These are phyloP conservation scores for Liquidambar formosana DNA, from an alignment of 164 flowering plant species.

Conservation along the genomic window DNA sequence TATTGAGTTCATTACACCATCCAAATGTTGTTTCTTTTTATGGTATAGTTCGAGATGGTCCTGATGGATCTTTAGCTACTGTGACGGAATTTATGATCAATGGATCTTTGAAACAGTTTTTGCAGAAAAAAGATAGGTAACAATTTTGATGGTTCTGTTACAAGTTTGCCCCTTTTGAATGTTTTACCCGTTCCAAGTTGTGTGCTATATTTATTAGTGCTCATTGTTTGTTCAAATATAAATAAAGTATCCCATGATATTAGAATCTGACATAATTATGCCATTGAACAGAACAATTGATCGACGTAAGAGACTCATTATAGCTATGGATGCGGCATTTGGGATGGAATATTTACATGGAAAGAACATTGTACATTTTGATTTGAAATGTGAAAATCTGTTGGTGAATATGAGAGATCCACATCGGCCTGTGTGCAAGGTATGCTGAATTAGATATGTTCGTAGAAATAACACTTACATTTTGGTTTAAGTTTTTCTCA, in stretches of 20 bases:
- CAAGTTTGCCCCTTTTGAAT: not conserved
- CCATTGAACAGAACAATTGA: constrained; percentile 78
- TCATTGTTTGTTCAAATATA: not conserved
- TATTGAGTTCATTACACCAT: constrained; percentile 90
- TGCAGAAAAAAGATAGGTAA: constrained; percentile 96
- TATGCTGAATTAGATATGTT: constrained; percentile 23
- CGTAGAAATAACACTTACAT: not conserved
- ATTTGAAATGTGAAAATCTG: constrained; percentile 91
- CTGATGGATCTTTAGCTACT: constrained; percentile 95
- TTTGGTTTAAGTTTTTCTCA: not conserved
- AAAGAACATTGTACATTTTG: constrained; percentile 93
- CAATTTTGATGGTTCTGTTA: not conserved
- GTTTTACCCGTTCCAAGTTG: not conserved
- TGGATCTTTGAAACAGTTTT: constrained; percentile 94
- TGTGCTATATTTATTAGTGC: not conserved
- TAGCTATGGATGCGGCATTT: constrained; percentile 95
- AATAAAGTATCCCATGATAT: not conserved
- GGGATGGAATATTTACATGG: constrained; percentile 99
- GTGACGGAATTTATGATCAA: constrained; percentile 97
- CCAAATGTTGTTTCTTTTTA: constrained; percentile 99
- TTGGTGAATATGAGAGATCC: constrained; percentile 97
- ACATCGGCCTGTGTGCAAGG: constrained; percentile 96
- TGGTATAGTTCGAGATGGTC: constrained; percentile 98
- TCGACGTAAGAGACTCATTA: constrained; percentile 94
- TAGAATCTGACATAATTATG: not conserved